A percentile compares a stretch with the other conserved stretches of the same genome.
These are phyloP conservation scores for Achaetomium macrosporum DNA, from an alignment of 2,329 filamentous ascomycete species.

Conservation along the genomic window DNA sequence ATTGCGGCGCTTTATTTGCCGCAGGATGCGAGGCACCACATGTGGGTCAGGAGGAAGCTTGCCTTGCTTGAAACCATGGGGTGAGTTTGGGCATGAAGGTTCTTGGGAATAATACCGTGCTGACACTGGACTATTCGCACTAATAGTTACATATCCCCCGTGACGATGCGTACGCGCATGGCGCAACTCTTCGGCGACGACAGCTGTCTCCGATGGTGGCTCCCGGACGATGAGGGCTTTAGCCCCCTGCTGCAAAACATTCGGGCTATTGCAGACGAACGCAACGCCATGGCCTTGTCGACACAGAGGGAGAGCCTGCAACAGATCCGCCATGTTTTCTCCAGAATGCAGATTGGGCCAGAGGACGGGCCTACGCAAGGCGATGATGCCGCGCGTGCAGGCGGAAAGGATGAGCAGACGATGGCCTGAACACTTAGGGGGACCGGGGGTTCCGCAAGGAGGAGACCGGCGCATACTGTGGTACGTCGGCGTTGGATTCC, in stretches of 20 bases:
- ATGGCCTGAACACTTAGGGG: conserved; percentile 4
- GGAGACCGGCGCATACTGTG: too few species aligned
- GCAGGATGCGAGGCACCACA: conserved; percentile 62
- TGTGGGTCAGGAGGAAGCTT: conserved; percentile 77
- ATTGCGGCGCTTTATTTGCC: conserved; percentile 77
- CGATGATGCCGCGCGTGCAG: neutral
- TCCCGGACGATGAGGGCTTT: conserved; percentile 74
- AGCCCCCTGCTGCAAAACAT: conserved; percentile 69
- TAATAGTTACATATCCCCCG: conserved; percentile 74
- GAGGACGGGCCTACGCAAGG: conserved; percentile 3
- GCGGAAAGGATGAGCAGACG: conserved; percentile 2
- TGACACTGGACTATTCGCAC: too few species aligned
- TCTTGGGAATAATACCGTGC: too few species aligned
- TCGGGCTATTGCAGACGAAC: conserved; percentile 74
- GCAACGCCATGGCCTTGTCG: conserved; percentile 55
- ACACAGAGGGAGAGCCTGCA: conserved; percentile 59
- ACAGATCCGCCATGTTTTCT: conserved; percentile 70
- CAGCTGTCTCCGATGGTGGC: conserved; percentile 78
- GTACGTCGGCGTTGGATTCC: neutral
- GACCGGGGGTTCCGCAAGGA: too few species aligned
- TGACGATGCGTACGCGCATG: conserved; percentile 67
- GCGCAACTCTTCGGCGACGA: conserved; percentile 67
- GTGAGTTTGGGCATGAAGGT: conserved; percentile 44
- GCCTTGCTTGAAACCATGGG: conserved; percentile 72
- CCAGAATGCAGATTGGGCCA: conserved; percentile 49